phyloP scores from a whole-genome alignment of 805 yeast species.

The Candida montana region DNA sequence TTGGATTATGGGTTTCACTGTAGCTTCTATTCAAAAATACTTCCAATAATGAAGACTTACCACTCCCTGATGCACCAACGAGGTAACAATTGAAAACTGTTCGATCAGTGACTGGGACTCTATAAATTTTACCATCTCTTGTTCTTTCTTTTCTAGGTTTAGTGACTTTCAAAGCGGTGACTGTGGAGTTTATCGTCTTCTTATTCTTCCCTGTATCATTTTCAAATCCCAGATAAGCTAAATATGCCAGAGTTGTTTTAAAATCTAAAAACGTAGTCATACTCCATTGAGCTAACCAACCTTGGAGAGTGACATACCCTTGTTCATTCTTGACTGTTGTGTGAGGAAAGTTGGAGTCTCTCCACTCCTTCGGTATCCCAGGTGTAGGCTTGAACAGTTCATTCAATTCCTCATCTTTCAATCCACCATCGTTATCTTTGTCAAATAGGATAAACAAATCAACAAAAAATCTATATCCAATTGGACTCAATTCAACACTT shows the following conservation, averaged over 20 bases:
- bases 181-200: slow-evolving; percentile 22
- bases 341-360: slow-evolving; percentile 75
- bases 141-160: slow-evolving; percentile 69
- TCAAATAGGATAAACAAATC: slow-evolving; percentile 86
- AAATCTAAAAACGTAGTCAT: slow-evolving; percentile 89
- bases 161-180: slow-evolving; percentile 68
- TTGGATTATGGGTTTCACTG: slow-evolving; percentile 70
- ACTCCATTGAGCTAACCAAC: slow-evolving; percentile 99
- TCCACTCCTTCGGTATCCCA: slow-evolving; percentile 86
- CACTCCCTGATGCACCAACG: slow-evolving; percentile 79
- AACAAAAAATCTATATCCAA: slow-evolving; percentile 87
- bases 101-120: slow-evolving; percentile 71
- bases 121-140: slow-evolving; percentile 57
- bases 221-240: slow-evolving; percentile 88
- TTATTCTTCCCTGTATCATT: slow-evolving; percentile 19
- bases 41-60: slow-evolving; percentile 80
- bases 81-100: slow-evolving; percentile 90
- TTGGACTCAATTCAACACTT: slow-evolving; percentile 87
- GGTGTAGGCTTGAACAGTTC: slow-evolving; percentile 85
- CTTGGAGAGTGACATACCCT: slow-evolving; percentile 88
- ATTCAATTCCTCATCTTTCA: slow-evolving; percentile 65
- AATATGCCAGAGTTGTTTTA: slow-evolving; percentile 76
- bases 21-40: slow-evolving; percentile 74
- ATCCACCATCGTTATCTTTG: slow-evolving; percentile 94
- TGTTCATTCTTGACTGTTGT: slow-evolving; percentile 87